Evolutionary conservation across 2,329 filamentous ascomycete genomes (phyloP).

Genomic region (Botrytis deweyae): DNA sequence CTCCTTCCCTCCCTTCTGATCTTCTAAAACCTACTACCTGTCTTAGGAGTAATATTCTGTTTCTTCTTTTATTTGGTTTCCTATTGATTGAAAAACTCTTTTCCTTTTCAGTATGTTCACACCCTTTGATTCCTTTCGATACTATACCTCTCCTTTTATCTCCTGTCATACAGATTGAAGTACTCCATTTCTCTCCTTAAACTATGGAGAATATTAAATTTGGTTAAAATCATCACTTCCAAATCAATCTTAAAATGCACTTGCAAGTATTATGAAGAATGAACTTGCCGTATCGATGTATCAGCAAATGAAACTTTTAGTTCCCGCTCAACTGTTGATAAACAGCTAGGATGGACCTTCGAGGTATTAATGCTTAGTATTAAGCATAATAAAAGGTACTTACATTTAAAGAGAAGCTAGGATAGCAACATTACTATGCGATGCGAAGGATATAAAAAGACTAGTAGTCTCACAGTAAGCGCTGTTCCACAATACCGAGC

Average conservation of each 20-base stretch:
- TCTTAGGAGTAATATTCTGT: not conserved
- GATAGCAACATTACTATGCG: not conserved
- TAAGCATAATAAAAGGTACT: not conserved
- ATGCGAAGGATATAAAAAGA: not conserved
- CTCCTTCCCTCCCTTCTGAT: not conserved
- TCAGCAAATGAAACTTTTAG: not conserved
- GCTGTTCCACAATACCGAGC: not conserved
- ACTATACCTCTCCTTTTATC: too few species aligned
- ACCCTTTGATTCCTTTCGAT: rapidly evolving
- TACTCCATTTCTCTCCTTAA: not conserved
- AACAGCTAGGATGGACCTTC: not conserved
- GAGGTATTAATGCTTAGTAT: not conserved
- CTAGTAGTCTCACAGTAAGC: not conserved
- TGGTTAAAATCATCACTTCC: not conserved
- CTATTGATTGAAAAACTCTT: not conserved
- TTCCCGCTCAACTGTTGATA: not conserved
- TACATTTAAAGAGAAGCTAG: not conserved
- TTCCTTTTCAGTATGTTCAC: not conserved
- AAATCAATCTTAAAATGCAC: not conserved
- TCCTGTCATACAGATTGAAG: not conserved
- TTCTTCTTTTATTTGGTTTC: not conserved
- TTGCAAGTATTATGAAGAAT: not conserved
- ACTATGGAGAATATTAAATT: not conserved
- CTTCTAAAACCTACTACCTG: not conserved
- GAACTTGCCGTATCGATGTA: not conserved